A percentile compares a stretch with the other conserved stretches of the same genome.
phyloP scores from a whole-genome alignment of 805 yeast genomes.

The Ogataea saltuana region DNA sequence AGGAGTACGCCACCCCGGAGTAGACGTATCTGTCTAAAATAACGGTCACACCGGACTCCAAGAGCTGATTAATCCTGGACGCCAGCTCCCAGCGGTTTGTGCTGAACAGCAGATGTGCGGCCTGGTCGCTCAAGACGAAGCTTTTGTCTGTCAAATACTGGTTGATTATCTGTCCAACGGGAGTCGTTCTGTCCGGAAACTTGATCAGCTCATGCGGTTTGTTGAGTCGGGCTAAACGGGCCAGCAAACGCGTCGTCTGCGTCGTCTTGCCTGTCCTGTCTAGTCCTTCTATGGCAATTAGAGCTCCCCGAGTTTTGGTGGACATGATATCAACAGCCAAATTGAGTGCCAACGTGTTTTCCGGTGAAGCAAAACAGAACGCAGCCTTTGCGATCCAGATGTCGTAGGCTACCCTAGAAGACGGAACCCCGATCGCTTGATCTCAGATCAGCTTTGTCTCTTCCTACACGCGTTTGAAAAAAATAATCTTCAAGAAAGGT shows the following conservation, averaged over 20 bases:
- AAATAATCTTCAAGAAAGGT: slow-evolving; percentile 1
- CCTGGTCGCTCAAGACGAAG: slow-evolving; percentile 63
- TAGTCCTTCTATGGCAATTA: slow-evolving; percentile 86
- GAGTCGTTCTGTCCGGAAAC: slow-evolving; percentile 87
- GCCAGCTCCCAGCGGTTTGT: slow-evolving; percentile 94
- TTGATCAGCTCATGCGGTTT: slow-evolving; percentile 55
- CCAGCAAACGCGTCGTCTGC: slow-evolving; percentile 53
- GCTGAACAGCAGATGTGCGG: slow-evolving; percentile 84
- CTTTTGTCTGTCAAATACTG: slow-evolving; percentile 57
- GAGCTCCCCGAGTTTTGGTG: slow-evolving; percentile 53
- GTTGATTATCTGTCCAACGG: slow-evolving; percentile 78
- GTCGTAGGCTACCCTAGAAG: no score
- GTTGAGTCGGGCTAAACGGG: slow-evolving; percentile 27
- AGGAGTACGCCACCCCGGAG: slow-evolving; percentile 90
- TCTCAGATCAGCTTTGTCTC: no score
- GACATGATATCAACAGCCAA: not conserved
- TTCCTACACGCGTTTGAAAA: slow-evolving; percentile 2
- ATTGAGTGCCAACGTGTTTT: not conserved
- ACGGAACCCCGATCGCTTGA: no score
- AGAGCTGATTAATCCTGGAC: slow-evolving; percentile 42
- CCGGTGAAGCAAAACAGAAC: no score
- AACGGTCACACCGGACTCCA: slow-evolving; percentile 57
- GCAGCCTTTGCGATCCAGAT: no score
- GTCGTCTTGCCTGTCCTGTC: slow-evolving; percentile 96
- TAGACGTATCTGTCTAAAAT: slow-evolving; percentile 86